phyloP scores from a whole-genome alignment of 495 filamentous ascomycete genomes.

The Aspergillus affinis region DNA sequence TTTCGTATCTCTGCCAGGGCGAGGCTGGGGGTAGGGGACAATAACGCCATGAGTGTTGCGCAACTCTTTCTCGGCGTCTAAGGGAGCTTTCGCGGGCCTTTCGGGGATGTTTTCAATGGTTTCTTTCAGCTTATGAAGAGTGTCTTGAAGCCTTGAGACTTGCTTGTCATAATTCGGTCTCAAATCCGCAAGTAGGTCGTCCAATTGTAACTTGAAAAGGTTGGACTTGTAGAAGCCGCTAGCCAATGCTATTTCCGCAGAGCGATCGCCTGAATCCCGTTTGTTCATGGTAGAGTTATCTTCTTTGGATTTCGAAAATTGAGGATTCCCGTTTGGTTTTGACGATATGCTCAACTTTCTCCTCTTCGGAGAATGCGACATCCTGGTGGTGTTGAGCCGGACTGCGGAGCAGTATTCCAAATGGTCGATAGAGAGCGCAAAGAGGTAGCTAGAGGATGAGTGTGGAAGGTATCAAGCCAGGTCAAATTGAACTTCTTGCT shows the following conservation, averaged over 20 bases:
- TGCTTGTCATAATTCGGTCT: slow-evolving; percentile 66
- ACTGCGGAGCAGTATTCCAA: not conserved
- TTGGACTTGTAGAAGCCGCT: slow-evolving; percentile 62
- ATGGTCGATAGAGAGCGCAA: not conserved
- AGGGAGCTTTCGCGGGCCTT: slow-evolving; percentile 53
- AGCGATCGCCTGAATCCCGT: slow-evolving; percentile 28
- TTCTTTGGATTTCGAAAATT: not conserved
- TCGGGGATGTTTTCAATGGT: slow-evolving; percentile 71
- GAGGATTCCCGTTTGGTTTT: slow-evolving; percentile 17
- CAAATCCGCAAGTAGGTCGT: slow-evolving; percentile 74
- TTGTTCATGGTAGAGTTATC: slow-evolving; percentile 4
- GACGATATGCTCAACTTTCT: slow-evolving; percentile 39
- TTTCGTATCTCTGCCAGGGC: slow-evolving; percentile 66
- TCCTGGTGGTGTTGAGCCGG: slow-evolving; percentile 24
- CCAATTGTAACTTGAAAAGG: slow-evolving; percentile 83
- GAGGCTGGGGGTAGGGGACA: slow-evolving; percentile 80
- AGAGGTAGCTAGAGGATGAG: too few species aligned
- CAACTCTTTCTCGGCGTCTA: slow-evolving; percentile 65
- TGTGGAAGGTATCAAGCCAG: not conserved
- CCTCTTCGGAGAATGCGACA: slow-evolving; percentile 34
- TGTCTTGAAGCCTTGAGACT: slow-evolving; percentile 62
- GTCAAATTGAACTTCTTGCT: not conserved
- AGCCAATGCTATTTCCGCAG: slow-evolving; percentile 43
- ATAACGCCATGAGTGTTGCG: slow-evolving; percentile 61
- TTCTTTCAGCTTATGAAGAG: slow-evolving; percentile 68